A percentile compares a stretch with the other conserved stretches of the same genome.
These are phyloP conservation scores for Pisolithus tinctorius DNA, from an alignment of 768 basidiomycete species.

Conservation along the genomic window DNA sequence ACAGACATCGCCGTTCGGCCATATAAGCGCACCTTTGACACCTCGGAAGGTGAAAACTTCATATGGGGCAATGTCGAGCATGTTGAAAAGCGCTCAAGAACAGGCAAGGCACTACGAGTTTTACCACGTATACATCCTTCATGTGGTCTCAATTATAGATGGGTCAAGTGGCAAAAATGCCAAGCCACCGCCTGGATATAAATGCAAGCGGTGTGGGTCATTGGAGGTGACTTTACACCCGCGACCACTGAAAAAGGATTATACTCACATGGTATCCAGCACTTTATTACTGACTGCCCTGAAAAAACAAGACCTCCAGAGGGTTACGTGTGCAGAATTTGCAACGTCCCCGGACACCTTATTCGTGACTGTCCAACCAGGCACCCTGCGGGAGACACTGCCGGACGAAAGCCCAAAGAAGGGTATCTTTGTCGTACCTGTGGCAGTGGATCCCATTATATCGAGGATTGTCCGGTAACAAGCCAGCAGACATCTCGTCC, in stretches of 20 bases:
- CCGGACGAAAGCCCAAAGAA: conserved; percentile 72
- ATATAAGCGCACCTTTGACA: conserved; percentile 50
- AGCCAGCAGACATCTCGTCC: conserved; percentile 39
- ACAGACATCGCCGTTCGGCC: conserved; percentile 30
- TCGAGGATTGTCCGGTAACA: conserved; percentile 79
- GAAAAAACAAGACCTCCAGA: conserved; percentile 72
- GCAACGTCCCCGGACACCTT: conserved; percentile 79
- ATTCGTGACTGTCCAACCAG: conserved; percentile 85
- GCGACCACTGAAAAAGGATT: background rate
- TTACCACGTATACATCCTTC: background rate
- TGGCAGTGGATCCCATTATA: conserved; percentile 77
- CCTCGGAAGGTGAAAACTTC: conserved; percentile 48
- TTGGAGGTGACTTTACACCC: conserved; percentile 45
- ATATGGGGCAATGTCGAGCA: conserved; percentile 61
- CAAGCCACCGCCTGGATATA: conserved; percentile 66
- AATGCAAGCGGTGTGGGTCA: conserved; percentile 72
- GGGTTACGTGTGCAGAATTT: conserved; percentile 83
- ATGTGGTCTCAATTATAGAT: conserved; percentile 5
- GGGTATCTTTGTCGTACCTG: conserved; percentile 92
- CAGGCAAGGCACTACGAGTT: conserved; percentile 34
- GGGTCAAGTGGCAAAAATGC: conserved; percentile 35
- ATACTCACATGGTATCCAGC: conserved; percentile 34
- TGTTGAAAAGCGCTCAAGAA: conserved; percentile 49
- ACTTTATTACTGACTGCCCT: conserved; percentile 73
- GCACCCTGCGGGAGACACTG: conserved; percentile 73